Evolutionary conservation across 176 grass and related monocot genomes (phyloP), one percentile per base, ranked within the genome.

Genomic region (Triticum timopheevii): DNA sequence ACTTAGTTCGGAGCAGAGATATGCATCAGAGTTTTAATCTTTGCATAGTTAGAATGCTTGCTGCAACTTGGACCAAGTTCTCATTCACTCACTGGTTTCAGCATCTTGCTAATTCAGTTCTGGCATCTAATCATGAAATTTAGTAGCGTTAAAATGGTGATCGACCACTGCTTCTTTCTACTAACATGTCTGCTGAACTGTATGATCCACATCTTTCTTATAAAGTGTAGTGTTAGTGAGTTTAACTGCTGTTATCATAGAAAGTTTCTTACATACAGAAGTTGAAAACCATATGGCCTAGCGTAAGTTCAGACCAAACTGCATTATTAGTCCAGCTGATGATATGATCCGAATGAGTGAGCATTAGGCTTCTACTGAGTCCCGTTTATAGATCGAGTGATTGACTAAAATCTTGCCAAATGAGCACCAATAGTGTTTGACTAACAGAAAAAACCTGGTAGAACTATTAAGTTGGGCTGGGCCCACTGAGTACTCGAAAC

Each of bases 61-160:
- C 35, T 44, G 70, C 58, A 61, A 63, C 71, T 39, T 79, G 65
- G 45, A 34, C 30, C 12, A 73, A 61, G 31, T 35, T 85, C 69
- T 86, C 47, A 7, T 83, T 71, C 59, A 65, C 28, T 79, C 3
- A 34, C 24, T 90, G 80, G 56, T 58, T 82, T 17, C 35, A 10
- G 7, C 42, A 83, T 87, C 67, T 35, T 83, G 31, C 23, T 56
- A 79, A 62, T 71, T 70, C 74, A 73, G 28, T 73, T 78, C 8
- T 72, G 71, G 22, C 25, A 70, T 90, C 16, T 70, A 52, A 63
- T 40, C 45, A 19, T 38, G 42, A 30, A 30, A 15, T 66, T 28
- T 73, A 80, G 3, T 8, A 28, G 11, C 16, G n/a, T 38, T 72
- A 71, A 50, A 50, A 79, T 73, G 10, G 63, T 71, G 50, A 54